Evolutionary conservation across 1,284 basidiomycete genomes (phyloP).

Genomic region (Macrocystidia cucumis): DNA sequence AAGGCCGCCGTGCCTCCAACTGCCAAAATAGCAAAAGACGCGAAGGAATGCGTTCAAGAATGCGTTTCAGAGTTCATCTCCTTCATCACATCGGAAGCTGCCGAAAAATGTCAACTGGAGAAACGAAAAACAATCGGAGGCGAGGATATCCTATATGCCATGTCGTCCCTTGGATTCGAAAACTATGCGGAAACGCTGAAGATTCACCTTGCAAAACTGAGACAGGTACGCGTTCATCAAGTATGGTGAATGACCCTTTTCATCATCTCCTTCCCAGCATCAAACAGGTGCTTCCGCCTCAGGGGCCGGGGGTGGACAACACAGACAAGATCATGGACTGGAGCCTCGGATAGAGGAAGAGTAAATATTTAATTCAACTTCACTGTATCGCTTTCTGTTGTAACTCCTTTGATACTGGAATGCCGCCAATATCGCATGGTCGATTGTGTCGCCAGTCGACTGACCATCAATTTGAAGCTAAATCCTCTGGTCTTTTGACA

Average conservation of each 20-base stretch:
- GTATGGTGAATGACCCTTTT: conserved; percentile 1
- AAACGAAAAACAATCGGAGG: conserved; percentile 79
- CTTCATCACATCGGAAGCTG: conserved; percentile 89
- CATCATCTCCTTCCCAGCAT: too few species aligned
- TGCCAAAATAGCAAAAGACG: conserved; percentile 96
- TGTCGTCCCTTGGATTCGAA: conserved; percentile 88
- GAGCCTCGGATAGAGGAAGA: too few species aligned
- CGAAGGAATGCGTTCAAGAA: conserved; percentile 95
- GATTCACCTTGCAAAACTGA: conserved; percentile 83
- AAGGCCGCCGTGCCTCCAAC: conserved; percentile 82
- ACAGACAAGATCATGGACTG: too few species aligned
- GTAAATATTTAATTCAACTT: too few species aligned
- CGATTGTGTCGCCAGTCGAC: too few species aligned
- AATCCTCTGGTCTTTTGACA: too few species aligned
- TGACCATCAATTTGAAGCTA: too few species aligned
- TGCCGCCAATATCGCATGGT: too few species aligned
- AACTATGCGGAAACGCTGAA: conserved; percentile 89
- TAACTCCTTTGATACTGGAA: too few species aligned
- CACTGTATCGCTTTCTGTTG: too few species aligned
- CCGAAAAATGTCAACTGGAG: conserved; percentile 82
- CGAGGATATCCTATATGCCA: conserved; percentile 85
- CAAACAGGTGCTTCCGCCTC: too few species aligned
- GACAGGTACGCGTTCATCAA: conserved; percentile 64
- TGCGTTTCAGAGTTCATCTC: conserved; percentile 95
- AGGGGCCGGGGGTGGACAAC: too few species aligned